Evolutionary conservation across 2,329 filamentous ascomycete species (phyloP).

Genomic region (Ophiocordyceps robertsii): DNA sequence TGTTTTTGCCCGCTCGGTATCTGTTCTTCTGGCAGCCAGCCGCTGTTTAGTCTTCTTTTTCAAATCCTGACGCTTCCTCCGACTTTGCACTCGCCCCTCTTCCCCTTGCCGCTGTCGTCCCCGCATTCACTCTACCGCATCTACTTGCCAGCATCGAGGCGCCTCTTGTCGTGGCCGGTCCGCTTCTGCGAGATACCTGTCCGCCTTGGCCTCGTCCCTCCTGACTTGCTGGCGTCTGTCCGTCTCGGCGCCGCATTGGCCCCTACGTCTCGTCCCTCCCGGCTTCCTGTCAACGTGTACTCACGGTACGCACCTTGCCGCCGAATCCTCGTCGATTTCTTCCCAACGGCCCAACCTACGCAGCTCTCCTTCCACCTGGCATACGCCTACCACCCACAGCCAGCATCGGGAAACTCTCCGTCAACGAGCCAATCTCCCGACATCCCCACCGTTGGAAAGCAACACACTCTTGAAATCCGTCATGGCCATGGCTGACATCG

Average conservation of each 20-base stretch:
- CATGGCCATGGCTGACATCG: constrained; percentile 63
- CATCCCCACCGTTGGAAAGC: background rate
- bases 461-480: background rate
- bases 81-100: background rate
- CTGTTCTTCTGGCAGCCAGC: background rate
- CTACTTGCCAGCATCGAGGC: background rate
- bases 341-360: constrained; percentile 1
- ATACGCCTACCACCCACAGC: too few relatives aligned
- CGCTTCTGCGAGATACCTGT: background rate
- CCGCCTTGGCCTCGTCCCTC: background rate
- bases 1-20: background rate
- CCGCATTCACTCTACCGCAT: background rate
- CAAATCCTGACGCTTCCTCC: constrained; percentile 2
- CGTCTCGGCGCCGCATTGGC: background rate
- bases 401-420: too few relatives aligned
- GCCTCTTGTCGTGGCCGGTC: background rate
- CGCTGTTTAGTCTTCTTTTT: background rate
- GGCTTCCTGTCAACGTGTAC: background rate
- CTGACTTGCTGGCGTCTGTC: background rate
- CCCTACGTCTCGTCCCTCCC: constrained; percentile 1
- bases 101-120: constrained; percentile 1
- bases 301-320: background rate
- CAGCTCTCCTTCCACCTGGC: background rate
- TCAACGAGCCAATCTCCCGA: background rate
- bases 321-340: background rate